Percentiles rank a stretch among this genome's conserved stretches.
These are phyloP conservation scores for Echinosophora koreensis DNA, from an alignment of 306 rosid species.

Conservation along the genomic window DNA sequence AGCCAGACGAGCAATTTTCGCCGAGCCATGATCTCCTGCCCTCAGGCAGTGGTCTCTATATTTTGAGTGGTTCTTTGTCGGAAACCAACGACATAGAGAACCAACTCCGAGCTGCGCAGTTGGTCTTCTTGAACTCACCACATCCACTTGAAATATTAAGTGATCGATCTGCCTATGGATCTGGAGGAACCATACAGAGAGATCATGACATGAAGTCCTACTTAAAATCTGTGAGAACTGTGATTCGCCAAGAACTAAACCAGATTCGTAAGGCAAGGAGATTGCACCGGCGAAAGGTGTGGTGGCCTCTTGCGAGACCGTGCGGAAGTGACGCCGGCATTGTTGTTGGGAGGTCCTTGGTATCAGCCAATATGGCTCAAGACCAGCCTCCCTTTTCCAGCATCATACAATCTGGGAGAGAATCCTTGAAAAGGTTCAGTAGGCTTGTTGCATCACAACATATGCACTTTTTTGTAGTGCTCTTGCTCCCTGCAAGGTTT, in stretches of 20 bases:
- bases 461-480: constrained; percentile 63
- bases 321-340: constrained; percentile 31
- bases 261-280: constrained; percentile 59
- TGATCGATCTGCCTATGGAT: constrained; percentile 79
- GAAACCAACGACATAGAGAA: constrained; percentile 51
- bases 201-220: constrained; percentile 87
- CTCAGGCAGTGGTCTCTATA: constrained; percentile 74
- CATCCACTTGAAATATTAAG: constrained; percentile 83
- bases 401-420: constrained; percentile 57
- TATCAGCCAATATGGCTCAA: constrained; percentile 43
- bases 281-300: constrained; percentile 54
- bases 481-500: constrained; percentile 67
- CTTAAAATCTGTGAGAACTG: constrained; percentile 59
- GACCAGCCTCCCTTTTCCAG: constrained; percentile 54
- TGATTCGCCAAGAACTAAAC: constrained; percentile 71
- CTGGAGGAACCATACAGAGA: constrained; percentile 71
- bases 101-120: constrained; percentile 61
- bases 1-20: constrained; percentile 78
- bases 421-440: constrained; percentile 58
- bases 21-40: constrained; percentile 82
- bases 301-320: constrained; percentile 62
- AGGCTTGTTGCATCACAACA: constrained; percentile 62
- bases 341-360: constrained; percentile 47
- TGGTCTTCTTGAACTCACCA: constrained; percentile 71
- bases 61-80: constrained; percentile 48